A percentile compares a stretch with the other conserved stretches of the same genome.
phyloP scores from a whole-genome alignment of 352 stramenopile genomes.

The Paralagenidium karlingii region DNA sequence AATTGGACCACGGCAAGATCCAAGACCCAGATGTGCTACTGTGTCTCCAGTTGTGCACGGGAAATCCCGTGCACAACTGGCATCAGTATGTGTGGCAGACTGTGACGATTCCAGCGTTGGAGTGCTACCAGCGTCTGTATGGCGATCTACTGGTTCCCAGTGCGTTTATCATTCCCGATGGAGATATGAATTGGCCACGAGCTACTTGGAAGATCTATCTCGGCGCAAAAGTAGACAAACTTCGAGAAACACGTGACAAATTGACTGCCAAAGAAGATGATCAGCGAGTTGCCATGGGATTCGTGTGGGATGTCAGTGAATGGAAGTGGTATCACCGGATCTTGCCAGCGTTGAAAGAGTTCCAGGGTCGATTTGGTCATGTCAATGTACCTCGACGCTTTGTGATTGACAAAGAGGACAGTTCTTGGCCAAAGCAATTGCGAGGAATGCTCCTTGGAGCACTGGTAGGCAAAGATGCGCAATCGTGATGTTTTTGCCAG shows the following conservation, averaged over 20 bases:
- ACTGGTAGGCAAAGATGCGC: conserved; percentile 56
- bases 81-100: conserved; percentile 40
- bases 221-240: conserved; percentile 80
- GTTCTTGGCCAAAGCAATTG: conserved; percentile 29
- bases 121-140: conserved; percentile 61
- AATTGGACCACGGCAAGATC: neutral
- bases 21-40: neutral
- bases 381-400: conserved; percentile 52
- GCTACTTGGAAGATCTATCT: conserved; percentile 73
- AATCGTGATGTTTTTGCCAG: conserved; percentile 46
- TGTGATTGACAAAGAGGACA: conserved; percentile 20
- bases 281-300: conserved; percentile 81
- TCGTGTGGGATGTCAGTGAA: conserved; percentile 82
- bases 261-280: conserved; percentile 46
- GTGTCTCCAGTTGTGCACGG: conserved; percentile 16
- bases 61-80: conserved; percentile 28
- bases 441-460: conserved; percentile 44
- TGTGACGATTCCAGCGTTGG: conserved; percentile 57
- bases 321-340: conserved; percentile 62
- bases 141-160: conserved; percentile 86
- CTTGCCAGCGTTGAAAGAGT: conserved; percentile 36
- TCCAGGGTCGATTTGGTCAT: conserved; percentile 35
- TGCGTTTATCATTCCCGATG: conserved; percentile 79
- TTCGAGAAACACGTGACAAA: conserved; percentile 62
- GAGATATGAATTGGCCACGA: conserved; percentile 58